Base-by-base conservation (phyloP, 495 filamentous ascomycete genomes). In the Melanomma pulvis-pyrius region DNA sequence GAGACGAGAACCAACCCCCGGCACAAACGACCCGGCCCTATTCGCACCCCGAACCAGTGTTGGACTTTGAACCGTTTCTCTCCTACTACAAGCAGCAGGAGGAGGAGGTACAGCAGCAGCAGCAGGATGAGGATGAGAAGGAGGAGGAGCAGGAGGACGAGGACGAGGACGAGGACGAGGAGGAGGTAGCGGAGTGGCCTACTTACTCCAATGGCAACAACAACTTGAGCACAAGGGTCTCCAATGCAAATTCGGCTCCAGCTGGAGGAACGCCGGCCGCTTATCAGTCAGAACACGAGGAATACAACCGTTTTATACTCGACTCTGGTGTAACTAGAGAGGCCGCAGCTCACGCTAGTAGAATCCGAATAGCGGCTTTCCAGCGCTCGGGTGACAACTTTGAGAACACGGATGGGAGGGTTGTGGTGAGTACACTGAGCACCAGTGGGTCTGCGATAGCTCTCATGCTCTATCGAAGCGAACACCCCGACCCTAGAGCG, bases 321-420 rank as follows among this genome's bases (percentile, higher is more conserved):
- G 8, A 3, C n/a, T n/a, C 39, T 44, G 17, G 39, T n/a, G 39
- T 6, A 11, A 44, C 39, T 44, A 44, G 9, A 12, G 39, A 44
- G 8, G 39, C 2, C n/a, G 4, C 13, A n/a, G 39, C 39, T 44
- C 39, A 44, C 39, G 2, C 32, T 1, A 34, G n/a, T 22, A 30
- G 46, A 46, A 52, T 29, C 46, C 52, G 28, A 29, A 17, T 11
- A 2, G 19, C 30, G 3, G 53, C n/a, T 32, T 48, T 65, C 29
- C 65, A 69, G 56, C 61, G 61, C 29, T 26, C 26, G 1, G 26
- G 66, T 8, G 66, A 69, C 28, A 69, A 59, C 36, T 59, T 49
- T 28, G 66, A 63, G n/a, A 28, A 12, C 3, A 22, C 24, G 21
- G 21, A 57, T 17, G 46, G 22, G 24, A 63, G 51, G 24, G 60